Evolutionary conservation across 768 basidiomycete species (phyloP).

Genomic region (Collybia nuda): DNA sequence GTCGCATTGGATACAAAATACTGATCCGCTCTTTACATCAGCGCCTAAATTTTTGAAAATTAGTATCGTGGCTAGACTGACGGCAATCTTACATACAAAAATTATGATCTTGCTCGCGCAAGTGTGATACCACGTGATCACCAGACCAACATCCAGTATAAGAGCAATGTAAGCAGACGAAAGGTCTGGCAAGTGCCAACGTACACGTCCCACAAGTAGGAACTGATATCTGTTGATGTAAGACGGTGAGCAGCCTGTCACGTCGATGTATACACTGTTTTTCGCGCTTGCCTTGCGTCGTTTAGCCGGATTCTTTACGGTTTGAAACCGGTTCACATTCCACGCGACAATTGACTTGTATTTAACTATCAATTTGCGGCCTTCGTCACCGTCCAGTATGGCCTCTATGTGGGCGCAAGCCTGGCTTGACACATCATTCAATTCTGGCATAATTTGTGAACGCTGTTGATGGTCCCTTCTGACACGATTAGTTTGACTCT

Average conservation of each 20-base stretch:
- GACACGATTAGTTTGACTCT: too few relatives aligned
- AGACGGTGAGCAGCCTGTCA: background rate
- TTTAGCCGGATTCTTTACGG: conserved; percentile 51
- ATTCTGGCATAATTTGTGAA: background rate
- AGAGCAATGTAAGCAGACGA: conserved; percentile 72
- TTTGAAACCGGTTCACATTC: conserved; percentile 47
- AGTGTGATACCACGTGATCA: conserved; percentile 57
- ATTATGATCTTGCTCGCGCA: conserved; percentile 53
- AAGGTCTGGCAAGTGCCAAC: conserved; percentile 56
- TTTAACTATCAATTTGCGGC: conserved; percentile 29
- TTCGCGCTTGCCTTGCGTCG: conserved; percentile 57
- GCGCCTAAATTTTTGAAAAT: conserved; percentile 56
- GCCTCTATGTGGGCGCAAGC: conserved; percentile 41
- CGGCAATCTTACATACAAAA: conserved; percentile 53
- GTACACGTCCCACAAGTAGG: conserved; percentile 68
- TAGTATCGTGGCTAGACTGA: background rate
- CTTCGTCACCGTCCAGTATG: conserved; percentile 26
- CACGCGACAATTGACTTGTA: conserved; percentile 57
- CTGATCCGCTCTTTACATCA: conserved; percentile 69
- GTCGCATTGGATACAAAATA: conserved; percentile 74
- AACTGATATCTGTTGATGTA: conserved; percentile 49
- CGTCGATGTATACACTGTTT: background rate
- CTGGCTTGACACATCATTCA: conserved; percentile 6
- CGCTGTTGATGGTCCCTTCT: background rate
- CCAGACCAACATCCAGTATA: conserved; percentile 70